A percentile compares a stretch with the other conserved stretches of the same genome.
phyloP scores from a whole-genome alignment of 179 eudicot species.

The Spergularia azorica region DNA sequence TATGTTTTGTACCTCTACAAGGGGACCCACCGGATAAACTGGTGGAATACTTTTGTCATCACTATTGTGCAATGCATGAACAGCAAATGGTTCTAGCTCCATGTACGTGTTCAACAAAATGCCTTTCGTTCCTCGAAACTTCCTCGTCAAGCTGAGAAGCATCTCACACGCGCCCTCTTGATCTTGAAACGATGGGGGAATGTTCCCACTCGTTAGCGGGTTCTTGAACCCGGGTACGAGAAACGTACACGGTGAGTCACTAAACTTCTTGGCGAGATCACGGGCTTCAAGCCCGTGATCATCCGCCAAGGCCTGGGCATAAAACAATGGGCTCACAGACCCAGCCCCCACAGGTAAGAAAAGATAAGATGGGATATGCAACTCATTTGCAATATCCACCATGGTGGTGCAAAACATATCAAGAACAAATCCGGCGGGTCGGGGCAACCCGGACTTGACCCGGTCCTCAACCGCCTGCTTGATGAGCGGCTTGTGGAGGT shows the following conservation, averaged over 20 bases:
- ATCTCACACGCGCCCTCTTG: not conserved
- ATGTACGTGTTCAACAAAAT: slow-evolving; percentile 47
- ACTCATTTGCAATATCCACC: slow-evolving; percentile 25
- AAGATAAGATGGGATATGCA: slow-evolving; percentile 18
- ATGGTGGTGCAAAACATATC: slow-evolving; percentile 31
- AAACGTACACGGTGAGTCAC: not conserved
- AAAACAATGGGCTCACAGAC: not conserved
- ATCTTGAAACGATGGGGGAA: slow-evolving; percentile 14
- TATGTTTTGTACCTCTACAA: slow-evolving; percentile 18
- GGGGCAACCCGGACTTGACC: not conserved
- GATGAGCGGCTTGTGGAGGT: slow-evolving; percentile 26
- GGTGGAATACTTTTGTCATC: slow-evolving; percentile 22
- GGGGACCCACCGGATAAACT: slow-evolving; percentile 49
- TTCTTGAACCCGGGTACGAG: slow-evolving; percentile 6
- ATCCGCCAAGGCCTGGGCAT: not conserved
- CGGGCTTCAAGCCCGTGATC: not conserved
- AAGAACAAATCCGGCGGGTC: slow-evolving; percentile 24
- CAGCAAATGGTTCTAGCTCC: slow-evolving; percentile 36
- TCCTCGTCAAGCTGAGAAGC: not conserved
- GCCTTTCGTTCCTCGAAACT: slow-evolving; percentile 33
- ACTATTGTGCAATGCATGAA: slow-evolving; percentile 11
- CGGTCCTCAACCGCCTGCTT: slow-evolving; percentile 14
- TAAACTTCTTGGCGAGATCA: not conserved
- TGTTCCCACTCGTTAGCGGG: slow-evolving; percentile 24
- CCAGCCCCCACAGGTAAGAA: slow-evolving; percentile 25